Base-by-base conservation (phyloP, 1,284 basidiomycete genomes). In the Heliocybe sulcata region DNA sequence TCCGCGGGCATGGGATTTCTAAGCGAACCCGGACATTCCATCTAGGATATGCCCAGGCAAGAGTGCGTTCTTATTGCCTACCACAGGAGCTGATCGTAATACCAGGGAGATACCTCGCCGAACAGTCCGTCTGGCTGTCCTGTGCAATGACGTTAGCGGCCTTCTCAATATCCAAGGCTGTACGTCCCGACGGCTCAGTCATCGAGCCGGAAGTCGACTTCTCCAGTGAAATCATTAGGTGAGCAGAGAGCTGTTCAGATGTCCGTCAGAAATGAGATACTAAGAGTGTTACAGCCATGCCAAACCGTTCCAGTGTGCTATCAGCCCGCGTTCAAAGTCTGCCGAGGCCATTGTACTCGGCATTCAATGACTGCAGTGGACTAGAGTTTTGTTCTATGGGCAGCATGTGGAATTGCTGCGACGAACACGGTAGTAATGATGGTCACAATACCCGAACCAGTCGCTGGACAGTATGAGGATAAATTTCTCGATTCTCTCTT, bases 251-350 rank as follows among this genome's bases (percentile, higher is more conserved):
- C 29, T 31, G 4, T 4, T 31, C 12, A 31, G 6, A 6, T 6
- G 35, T 57, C 58, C 14, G 54, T 56, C 52, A n/a, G n/a, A n/a
- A n/a, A n/a, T n/a, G n/a, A n/a, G n/a, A n/a, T n/a, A n/a, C n/a
- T n/a, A n/a, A n/a, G n/a, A n/a, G n/a, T 45, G 38, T 3, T 59
- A 54, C 6, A 86, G 83, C 61, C 81, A 83, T 60, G 82, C 83
- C 3, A 77, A 75, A 58, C 77, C 81, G 6, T 86, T 82, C 69
- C 74, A 77, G 60, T 86, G 84, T 60, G 63, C 69, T 12, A 76
- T 86, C 60, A 78, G 70, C 59, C 82, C 83, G 10, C 77, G 83
- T 19, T 83, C 82, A n/a, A n/a, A n/a, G n/a, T n/a, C n/a, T n/a
- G n/a, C n/a, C n/a, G n/a, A n/a, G n/a, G n/a, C n/a, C n/a, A n/a